Conservation (phyloP, 371 early-diverging fungal genomes). For the Mucor saturninus region DNA sequence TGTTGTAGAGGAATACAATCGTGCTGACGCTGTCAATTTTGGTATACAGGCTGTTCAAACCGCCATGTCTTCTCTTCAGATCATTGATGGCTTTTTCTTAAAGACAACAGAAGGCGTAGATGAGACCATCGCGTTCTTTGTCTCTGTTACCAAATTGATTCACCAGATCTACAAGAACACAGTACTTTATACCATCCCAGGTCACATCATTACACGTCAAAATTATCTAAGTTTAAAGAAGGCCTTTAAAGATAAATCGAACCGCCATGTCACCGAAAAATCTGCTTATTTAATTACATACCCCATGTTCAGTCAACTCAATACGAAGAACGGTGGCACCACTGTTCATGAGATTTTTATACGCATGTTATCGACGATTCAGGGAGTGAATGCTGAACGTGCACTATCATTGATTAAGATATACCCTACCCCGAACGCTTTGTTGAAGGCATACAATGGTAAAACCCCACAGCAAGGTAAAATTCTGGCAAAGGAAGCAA, state of each 20-base stretch:
- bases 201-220: slow-evolving; percentile 51
- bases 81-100: slow-evolving; percentile 75
- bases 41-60: slow-evolving; percentile 68
- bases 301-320: slow-evolving; percentile 63
- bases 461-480: slow-evolving; percentile 35
- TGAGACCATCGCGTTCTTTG: slow-evolving; percentile 81
- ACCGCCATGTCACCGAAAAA: background rate
- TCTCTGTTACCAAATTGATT: slow-evolving; percentile 59
- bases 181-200: slow-evolving; percentile 64
- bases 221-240: slow-evolving; percentile 58
- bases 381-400: slow-evolving; percentile 84
- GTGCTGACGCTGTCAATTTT: slow-evolving; percentile 52
- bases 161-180: slow-evolving; percentile 51
- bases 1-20: slow-evolving; percentile 79
- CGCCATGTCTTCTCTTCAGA: slow-evolving; percentile 71
- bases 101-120: slow-evolving; percentile 71
- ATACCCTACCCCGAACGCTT: slow-evolving; percentile 72
- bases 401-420: slow-evolving; percentile 68
- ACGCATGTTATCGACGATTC: slow-evolving; percentile 81
- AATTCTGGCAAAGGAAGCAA: slow-evolving; percentile 39
- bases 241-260: slow-evolving; percentile 13
- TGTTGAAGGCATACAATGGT: slow-evolving; percentile 52
- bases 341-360: slow-evolving; percentile 75
- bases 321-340: slow-evolving; percentile 71
- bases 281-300: slow-evolving; percentile 57